These are phyloP conservation scores for Mucor circinelloides DNA, from an alignment of 371 early-diverging fungal genomes.

Conservation along the genomic window DNA sequence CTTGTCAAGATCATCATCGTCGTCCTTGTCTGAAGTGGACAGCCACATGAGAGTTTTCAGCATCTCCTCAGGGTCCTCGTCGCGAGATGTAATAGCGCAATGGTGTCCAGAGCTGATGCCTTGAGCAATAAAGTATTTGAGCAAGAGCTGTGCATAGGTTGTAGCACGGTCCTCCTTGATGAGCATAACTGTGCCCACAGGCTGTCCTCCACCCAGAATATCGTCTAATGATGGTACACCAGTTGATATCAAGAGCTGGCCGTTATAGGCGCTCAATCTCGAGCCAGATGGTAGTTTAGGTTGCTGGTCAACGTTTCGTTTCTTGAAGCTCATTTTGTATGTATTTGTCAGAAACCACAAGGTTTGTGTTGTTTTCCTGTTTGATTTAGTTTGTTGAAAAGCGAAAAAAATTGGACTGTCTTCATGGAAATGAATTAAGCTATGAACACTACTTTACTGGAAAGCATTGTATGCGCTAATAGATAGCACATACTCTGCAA, in stretches of 20 bases:
- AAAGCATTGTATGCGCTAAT: neutral
- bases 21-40: conserved; percentile 51
- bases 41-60: conserved; percentile 63
- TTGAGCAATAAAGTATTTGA: conserved; percentile 86
- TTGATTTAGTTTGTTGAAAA: neutral
- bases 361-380: neutral
- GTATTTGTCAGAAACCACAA: neutral
- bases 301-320: conserved; percentile 65
- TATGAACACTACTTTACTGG: neutral
- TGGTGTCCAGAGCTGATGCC: conserved; percentile 80
- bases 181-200: conserved; percentile 80
- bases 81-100: conserved; percentile 69
- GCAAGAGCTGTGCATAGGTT: conserved; percentile 78
- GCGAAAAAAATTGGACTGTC: neutral
- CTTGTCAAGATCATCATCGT: conserved; percentile 56
- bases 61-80: conserved; percentile 62
- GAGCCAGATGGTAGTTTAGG: conserved; percentile 76
- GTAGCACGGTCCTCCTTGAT: conserved; percentile 85
- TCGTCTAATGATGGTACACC: conserved; percentile 92
- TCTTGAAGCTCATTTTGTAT: conserved; percentile 66
- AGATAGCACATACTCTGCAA: neutral
- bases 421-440: neutral
- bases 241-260: conserved; percentile 78
- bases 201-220: conserved; percentile 85
- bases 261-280: conserved; percentile 78